phyloP scores from a whole-genome alignment of 2,329 filamentous ascomycete species.

The Hypoxylon sp. region DNA sequence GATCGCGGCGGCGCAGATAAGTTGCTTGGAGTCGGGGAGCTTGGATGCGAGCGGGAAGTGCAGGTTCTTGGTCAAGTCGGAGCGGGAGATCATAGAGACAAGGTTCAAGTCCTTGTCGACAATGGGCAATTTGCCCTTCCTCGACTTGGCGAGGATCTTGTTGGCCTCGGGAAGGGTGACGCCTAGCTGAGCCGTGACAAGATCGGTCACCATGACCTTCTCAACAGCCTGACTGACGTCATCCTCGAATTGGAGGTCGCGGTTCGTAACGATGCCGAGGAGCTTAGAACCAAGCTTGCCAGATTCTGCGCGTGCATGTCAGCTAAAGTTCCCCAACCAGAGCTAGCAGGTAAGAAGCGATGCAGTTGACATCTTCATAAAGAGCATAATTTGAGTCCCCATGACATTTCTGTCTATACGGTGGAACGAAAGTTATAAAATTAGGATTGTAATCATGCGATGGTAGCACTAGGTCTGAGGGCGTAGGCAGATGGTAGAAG shows the following conservation, averaged over 20 bases:
- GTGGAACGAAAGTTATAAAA: conserved; percentile 99
- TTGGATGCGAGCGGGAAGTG: conserved; percentile 97
- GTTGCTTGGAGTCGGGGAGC: conserved; percentile 94
- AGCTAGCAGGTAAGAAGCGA: conserved; percentile 1
- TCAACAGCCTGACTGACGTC: conserved; percentile 76
- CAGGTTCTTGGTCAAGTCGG: conserved; percentile 98
- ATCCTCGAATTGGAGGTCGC: conserved; percentile 96
- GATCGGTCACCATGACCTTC: conserved; percentile 93
- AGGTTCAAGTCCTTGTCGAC: conserved; percentile 85
- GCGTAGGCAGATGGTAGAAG: conserved; percentile 7
- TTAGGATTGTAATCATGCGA: conserved; percentile 81
- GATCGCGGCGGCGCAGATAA: conserved; percentile 93
- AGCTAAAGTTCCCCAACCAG: conserved; percentile 43
- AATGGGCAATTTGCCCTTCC: conserved; percentile 98
- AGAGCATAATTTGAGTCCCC: conserved; percentile 71
- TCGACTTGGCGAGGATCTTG: conserved; percentile 89
- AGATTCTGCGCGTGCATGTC: conserved; percentile 68
- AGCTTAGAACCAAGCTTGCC: conserved; percentile 95
- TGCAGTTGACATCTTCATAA: conserved; percentile 51
- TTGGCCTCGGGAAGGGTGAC: conserved; percentile 90
- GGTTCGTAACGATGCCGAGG: conserved; percentile 95
- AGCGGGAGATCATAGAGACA: conserved; percentile 90
- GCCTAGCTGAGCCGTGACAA: conserved; percentile 85
- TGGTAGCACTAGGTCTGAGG: conserved; percentile 28
- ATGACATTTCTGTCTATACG: conserved; percentile 88